Base-by-base conservation (phyloP, 2,329 filamentous ascomycete species). In the Ascochyta fabae region DNA sequence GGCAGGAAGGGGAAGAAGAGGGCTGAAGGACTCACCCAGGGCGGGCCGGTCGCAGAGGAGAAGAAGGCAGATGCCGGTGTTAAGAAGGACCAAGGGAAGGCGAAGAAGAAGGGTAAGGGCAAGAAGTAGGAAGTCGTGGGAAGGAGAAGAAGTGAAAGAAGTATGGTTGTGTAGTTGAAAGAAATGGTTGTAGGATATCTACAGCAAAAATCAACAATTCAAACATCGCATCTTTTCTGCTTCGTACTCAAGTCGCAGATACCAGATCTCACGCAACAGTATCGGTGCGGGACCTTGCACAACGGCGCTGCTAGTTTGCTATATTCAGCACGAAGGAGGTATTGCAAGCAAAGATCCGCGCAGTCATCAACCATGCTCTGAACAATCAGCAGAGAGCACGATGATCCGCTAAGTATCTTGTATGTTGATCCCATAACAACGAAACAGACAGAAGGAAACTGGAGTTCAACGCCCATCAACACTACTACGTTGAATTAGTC, bases 1-100 rank as follows among this genome's bases (percentile, higher is more conserved):
- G 92, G 92, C 6, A 92, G 90, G 80, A 96, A 96, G 83, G 91
- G 91, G 51, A 94, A 92, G 83, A 89, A 92, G 83, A 89, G 89
- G 78, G 67, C 74, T 61, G 76, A 78, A 66, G 88, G 86, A 4
- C 80, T 88, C 36, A 97, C 91, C 8, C 95, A 98, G 75, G 95
- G 95, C 58, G 94, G 93, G 44, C 79, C 88, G 12, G 90, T 92
- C 22, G 87, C 83, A 66, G 91, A 93, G 60, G 66, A 49, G 59
- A 64, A 68, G 67, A 73, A 75, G 60, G 69, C 70, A 56, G 64
- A 71, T 59, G 59, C 45, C 50, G 64, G 65, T 56, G 65, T 56
- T 41, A 59, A 56, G 61, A 67, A 61, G 46, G 70, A 56, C 66
- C 76, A 51, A 76, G 75, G 55, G 12, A 68, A 67, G 52, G 66